A percentile compares a stretch with the other conserved stretches of the same genome.
phyloP scores from a whole-genome alignment of 73 alveolate genomes.

The Durusdinium trenchii region DNA sequence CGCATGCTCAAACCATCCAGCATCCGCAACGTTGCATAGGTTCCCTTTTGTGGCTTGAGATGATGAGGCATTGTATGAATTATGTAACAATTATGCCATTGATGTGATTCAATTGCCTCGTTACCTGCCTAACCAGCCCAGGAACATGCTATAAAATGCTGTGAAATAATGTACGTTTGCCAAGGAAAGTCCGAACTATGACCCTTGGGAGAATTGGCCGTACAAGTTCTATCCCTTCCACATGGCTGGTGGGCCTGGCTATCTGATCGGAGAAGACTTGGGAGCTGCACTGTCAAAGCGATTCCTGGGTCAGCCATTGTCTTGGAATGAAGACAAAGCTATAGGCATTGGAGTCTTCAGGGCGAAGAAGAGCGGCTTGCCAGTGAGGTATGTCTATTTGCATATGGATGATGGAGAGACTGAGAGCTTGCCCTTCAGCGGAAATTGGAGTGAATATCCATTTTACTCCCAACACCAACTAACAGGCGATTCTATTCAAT shows the following conservation, averaged over 20 bases:
- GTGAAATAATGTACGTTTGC: not conserved
- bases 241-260: constrained; percentile 94
- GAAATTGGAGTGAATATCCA: constrained; percentile 62
- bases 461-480: constrained; percentile 58
- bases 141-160: too few species aligned
- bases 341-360: constrained; percentile 31
- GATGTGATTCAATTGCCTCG: too few species aligned
- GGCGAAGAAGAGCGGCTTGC: constrained; percentile 12
- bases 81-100: too few species aligned
- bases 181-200: constrained; percentile 76
- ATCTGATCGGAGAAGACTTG: constrained; percentile 1
- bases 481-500: constrained; percentile 8
- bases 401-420: constrained; percentile 88
- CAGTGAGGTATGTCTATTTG: constrained; percentile 49
- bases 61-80: too few species aligned
- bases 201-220: constrained; percentile 91
- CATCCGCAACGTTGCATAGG: too few species aligned
- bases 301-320: constrained; percentile 39
- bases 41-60: too few species aligned
- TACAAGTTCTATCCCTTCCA: constrained; percentile 69
- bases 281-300: not conserved
- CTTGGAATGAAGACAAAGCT: constrained; percentile 83
- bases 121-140: too few species aligned
- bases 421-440: constrained; percentile 35
- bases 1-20: too few species aligned